Conservation (phyloP, 331 rosid species). For the Stylosanthes scabra region DNA sequence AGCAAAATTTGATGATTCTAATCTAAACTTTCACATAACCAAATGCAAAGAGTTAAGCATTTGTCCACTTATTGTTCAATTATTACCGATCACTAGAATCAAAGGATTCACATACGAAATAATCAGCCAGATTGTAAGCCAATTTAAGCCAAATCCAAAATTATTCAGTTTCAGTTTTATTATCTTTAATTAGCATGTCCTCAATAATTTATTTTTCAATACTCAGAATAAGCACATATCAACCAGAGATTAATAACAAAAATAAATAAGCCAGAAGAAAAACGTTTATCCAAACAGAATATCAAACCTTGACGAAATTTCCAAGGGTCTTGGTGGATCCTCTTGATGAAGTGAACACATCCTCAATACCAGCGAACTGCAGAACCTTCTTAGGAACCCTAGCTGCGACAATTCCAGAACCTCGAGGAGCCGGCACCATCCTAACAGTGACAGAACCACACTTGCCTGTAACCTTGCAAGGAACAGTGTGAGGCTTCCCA, state of each 20-base stretch:
- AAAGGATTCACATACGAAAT: not conserved
- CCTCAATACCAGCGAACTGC: slow-evolving; percentile 83
- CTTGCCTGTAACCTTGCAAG: slow-evolving; percentile 81
- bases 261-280: not conserved
- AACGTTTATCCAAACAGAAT: not conserved
- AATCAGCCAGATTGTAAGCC: not conserved
- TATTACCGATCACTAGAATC: not conserved
- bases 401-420: slow-evolving; percentile 85
- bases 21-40: not conserved
- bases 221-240: not conserved
- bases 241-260: not conserved
- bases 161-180: too few relatives aligned
- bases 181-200: too few relatives aligned
- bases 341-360: slow-evolving; percentile 77
- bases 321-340: slow-evolving; percentile 88
- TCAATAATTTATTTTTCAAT: too few relatives aligned
- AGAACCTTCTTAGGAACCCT: slow-evolving; percentile 86
- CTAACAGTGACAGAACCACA: slow-evolving; percentile 81
- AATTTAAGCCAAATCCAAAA: not conserved
- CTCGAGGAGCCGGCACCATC: slow-evolving; percentile 86
- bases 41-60: not conserved
- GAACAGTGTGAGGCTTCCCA: slow-evolving; percentile 84
- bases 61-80: not conserved
- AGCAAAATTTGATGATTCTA: too few relatives aligned
- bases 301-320: slow-evolving; percentile 75